phyloP scores from a whole-genome alignment of 2,329 filamentous ascomycete species.

The Fusarium buharicum region DNA sequence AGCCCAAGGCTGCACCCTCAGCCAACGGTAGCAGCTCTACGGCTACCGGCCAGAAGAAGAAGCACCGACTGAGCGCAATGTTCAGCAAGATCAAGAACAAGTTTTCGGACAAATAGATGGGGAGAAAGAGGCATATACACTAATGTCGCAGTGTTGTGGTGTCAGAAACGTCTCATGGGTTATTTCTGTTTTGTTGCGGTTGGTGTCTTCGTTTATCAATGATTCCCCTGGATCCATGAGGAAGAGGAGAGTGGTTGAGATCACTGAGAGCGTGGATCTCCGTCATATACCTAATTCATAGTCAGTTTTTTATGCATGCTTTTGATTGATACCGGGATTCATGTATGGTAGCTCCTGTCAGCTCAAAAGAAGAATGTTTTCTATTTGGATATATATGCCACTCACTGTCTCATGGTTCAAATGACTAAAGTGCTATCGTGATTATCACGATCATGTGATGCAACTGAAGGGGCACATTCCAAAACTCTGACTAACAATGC shows the following conservation, averaged over 20 bases:
- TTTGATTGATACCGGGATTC: conserved; percentile 43
- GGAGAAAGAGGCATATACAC: conserved; percentile 30
- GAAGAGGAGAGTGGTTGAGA: conserved; percentile 48
- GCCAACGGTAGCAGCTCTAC: conserved; percentile 32
- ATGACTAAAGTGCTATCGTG: no score
- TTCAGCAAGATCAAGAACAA: conserved; percentile 67
- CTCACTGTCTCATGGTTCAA: no score
- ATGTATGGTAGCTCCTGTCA: conserved; percentile 39
- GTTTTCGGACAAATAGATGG: conserved; percentile 50
- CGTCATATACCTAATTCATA: conserved; percentile 52
- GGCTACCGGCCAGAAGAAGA: conserved; percentile 67
- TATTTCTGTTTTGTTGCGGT: conserved; percentile 47
- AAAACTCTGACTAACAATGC: no score
- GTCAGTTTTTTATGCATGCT: conserved; percentile 43
- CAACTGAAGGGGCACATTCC: neutral
- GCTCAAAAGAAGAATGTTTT: conserved; percentile 25
- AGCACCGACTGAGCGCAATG: conserved; percentile 70
- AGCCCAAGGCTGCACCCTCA: conserved; percentile 38
- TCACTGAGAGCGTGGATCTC: conserved; percentile 47
- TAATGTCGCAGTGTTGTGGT: conserved; percentile 43
- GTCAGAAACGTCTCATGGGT: conserved; percentile 39
- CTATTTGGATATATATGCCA: conserved; percentile 19
- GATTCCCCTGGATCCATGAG: conserved; percentile 53
- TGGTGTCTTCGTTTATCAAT: conserved; percentile 54
- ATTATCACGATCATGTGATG: conserved; percentile 16